These are phyloP conservation scores for Besnoitia besnoiti DNA, from an alignment of 169 alveolate genomes.

Conservation along the genomic window DNA sequence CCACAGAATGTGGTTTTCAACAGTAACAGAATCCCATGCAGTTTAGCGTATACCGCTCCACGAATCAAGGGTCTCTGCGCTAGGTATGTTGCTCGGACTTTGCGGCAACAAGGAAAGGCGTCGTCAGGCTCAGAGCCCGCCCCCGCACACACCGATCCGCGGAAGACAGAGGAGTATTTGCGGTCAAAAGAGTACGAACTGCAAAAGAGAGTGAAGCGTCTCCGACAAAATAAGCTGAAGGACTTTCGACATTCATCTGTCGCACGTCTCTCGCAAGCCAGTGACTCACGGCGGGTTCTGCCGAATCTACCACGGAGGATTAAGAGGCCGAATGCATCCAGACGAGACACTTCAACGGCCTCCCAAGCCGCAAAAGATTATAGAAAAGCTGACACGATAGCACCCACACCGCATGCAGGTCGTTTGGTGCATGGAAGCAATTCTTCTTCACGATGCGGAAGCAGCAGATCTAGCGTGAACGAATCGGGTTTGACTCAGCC, in stretches of 20 bases:
- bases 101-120: conserved; percentile 5
- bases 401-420: background rate
- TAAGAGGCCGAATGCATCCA: no score
- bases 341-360: no score
- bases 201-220: background rate
- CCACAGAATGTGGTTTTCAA: background rate
- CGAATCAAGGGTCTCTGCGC: background rate
- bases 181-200: background rate
- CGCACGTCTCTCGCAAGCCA: background rate
- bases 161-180: background rate
- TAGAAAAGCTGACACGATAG: no score
- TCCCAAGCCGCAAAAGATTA: no score
- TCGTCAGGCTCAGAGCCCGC: background rate
- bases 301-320: background rate
- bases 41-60: background rate
- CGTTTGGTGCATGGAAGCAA: background rate
- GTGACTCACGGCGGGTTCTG: background rate
- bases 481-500: background rate
- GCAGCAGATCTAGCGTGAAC: background rate
- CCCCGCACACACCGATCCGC: background rate
- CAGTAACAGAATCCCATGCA: no score
- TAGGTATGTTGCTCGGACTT: background rate
- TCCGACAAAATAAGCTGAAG: background rate
- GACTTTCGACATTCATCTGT: background rate
- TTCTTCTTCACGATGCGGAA: background rate